Evolutionary conservation across 306 rosid species (phyloP), one percentile per base, ranked within the genome.

Genomic region (Rosa multiflora): DNA sequence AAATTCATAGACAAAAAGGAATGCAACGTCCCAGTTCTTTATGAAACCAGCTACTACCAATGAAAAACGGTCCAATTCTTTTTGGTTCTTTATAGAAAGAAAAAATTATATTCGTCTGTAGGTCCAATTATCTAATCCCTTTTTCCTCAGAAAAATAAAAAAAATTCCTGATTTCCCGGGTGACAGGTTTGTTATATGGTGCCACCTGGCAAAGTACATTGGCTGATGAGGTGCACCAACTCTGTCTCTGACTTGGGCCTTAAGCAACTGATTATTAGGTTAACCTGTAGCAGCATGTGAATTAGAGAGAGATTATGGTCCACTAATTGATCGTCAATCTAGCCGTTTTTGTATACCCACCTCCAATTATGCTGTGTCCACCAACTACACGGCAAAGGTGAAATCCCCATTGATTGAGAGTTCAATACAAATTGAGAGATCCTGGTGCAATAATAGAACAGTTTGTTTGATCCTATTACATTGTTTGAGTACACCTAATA

Each of bases 181-280:
- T 70, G 37, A 29, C 32, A 74, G 18, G 20, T 21, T 8, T 8
- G 6, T n/a, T 12, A 56, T 15, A 0, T 40, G 23, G 18, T 8
- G 29, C 40, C 80, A 63, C 5, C 55, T 83, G 81, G 78, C 83
- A 62, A 20, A 20, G 10, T 35, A 5, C 2, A 59, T 8, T 56
- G 78, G 75, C 3, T 11, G 18, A 1, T 42, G 74, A 56, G 37
- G 37, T 29, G 69, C 40, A 51, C 66, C 76, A 70, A 67, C 8
- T 12, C 8, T 67, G 46, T 83, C 58, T 70, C 62, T 83, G 83
- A 62, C 80, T 70, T 61, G 20, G 75, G 78, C 51, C 4, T 23
- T 8, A 6, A 56, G 29, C 32, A 44, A 7, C 63, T 32, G 48
- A 64, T 53, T 35, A 46, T 79, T 35, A 26, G 83, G 48, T 63